These are phyloP conservation scores for Xylaria scruposa DNA, from an alignment of 495 filamentous ascomycete species.

Conservation along the genomic window DNA sequence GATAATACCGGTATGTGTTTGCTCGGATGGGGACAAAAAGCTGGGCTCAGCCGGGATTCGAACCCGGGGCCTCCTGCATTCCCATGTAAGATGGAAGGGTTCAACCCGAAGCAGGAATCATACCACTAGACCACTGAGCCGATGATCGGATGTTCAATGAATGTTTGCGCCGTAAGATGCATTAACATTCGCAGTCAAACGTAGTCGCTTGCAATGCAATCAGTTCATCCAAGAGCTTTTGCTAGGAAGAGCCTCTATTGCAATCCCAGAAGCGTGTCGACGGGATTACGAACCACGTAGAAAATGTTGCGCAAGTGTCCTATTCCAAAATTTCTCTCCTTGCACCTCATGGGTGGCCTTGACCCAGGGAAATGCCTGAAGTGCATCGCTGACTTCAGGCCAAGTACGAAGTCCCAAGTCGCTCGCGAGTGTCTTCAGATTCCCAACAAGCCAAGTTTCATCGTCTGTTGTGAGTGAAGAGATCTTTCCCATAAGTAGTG, in stretches of 20 bases:
- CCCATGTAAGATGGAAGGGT: slow-evolving; percentile 29
- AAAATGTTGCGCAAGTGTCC: background rate
- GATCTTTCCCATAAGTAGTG: slow-evolving; percentile 14
- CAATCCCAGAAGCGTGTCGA: background rate
- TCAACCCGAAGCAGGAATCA: slow-evolving; percentile 30
- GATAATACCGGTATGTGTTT: background rate
- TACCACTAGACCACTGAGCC: slow-evolving; percentile 30
- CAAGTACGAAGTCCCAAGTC: slow-evolving; percentile 12
- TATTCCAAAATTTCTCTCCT: slow-evolving; percentile 9
- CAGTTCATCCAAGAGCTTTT: background rate
- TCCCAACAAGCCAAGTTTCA: slow-evolving; percentile 24
- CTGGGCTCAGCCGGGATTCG: slow-evolving; percentile 30
- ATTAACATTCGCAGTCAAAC: background rate
- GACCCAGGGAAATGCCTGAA: slow-evolving; percentile 17
- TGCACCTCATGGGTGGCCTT: background rate
- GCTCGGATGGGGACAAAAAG: background rate
- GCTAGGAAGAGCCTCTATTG: background rate
- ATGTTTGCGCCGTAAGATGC: background rate
- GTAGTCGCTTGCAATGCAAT: background rate
- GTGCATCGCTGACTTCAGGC: background rate
- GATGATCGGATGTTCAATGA: background rate
- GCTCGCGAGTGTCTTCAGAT: background rate
- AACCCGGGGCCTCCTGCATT: slow-evolving; percentile 32
- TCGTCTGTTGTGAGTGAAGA: background rate
- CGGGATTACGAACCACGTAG: background rate